These are phyloP conservation scores for Farysia itapuensis DNA, from an alignment of 1,284 basidiomycete genomes.

Conservation along the genomic window DNA sequence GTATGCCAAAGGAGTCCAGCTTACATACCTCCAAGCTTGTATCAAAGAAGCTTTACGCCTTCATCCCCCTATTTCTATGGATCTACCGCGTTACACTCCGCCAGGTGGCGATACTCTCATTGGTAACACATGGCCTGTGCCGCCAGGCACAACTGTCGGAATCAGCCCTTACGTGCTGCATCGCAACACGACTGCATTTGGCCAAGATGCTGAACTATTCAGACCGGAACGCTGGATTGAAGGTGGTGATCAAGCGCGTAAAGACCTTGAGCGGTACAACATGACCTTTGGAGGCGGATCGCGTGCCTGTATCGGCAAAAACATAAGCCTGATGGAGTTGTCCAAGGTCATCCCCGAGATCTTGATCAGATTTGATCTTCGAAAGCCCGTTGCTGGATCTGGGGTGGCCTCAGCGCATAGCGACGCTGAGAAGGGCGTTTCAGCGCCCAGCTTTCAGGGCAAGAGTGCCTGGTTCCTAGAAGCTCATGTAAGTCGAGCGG, in stretches of 20 bases:
- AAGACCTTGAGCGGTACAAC: slow-evolving; percentile 32
- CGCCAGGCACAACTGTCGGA: slow-evolving; percentile 48
- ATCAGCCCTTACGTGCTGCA: slow-evolving; percentile 53
- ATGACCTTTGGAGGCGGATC: slow-evolving; percentile 46
- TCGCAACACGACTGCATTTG: slow-evolving; percentile 40
- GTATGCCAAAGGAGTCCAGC: slow-evolving; percentile 41
- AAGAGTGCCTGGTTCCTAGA: slow-evolving; percentile 34
- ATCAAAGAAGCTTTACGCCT: slow-evolving; percentile 57
- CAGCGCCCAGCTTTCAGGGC: slow-evolving; percentile 15
- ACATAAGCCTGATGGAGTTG: slow-evolving; percentile 53
- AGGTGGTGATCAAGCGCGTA: slow-evolving; percentile 30
- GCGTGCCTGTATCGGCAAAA: slow-evolving; percentile 49
- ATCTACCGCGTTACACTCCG: slow-evolving; percentile 51
- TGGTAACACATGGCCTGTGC: slow-evolving; percentile 36
- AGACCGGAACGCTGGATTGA: slow-evolving; percentile 54
- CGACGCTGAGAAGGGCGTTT: background rate
- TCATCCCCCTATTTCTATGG: slow-evolving; percentile 55
- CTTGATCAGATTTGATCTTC: slow-evolving; percentile 38
- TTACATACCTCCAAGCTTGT: slow-evolving; percentile 52
- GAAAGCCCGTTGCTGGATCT: too few species aligned
- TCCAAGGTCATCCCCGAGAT: slow-evolving; percentile 49
- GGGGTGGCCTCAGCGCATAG: background rate
- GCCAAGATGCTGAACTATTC: slow-evolving; percentile 38
- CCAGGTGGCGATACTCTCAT: slow-evolving; percentile 43
- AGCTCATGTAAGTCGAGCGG: slow-evolving; percentile 30